Evolutionary conservation across 129 eudicot genomes (phyloP).

Genomic region (Arctium lappa): DNA sequence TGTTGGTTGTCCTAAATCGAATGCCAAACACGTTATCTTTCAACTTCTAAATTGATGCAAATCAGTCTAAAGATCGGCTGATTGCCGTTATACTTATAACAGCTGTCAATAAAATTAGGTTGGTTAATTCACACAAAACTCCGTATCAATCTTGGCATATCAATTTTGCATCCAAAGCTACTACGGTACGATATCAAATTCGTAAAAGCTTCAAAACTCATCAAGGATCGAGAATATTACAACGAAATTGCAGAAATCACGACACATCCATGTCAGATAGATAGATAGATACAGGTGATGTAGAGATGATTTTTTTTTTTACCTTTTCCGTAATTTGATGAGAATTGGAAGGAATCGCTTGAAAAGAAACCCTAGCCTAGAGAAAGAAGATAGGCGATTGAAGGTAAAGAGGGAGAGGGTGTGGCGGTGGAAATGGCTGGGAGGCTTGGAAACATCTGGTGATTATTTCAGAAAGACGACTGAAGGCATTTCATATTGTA

Average conservation of each 20-base stretch:
- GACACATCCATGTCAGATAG: neutral
- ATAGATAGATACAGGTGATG: neutral
- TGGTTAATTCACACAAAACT: neutral
- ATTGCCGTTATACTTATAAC: neutral
- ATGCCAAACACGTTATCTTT: neutral
- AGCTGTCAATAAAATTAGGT: neutral
- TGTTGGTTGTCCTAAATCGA: neutral
- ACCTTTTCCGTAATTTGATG: neutral
- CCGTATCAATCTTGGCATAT: neutral
- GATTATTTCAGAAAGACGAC: neutral
- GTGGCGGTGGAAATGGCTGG: constrained; percentile 9
- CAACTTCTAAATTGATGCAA: neutral
- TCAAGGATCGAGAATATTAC: neutral
- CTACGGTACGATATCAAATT: neutral
- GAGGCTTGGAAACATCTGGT: constrained; percentile 8
- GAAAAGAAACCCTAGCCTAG: constrained; percentile 11
- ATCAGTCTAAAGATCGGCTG: neutral
- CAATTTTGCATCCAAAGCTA: neutral
- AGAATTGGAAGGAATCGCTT: neutral
- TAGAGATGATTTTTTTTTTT: neutral
- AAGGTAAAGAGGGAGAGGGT: neutral
- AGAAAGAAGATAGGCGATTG: neutral
- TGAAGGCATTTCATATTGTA: no score
- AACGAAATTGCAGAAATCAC: neutral
- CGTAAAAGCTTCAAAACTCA: neutral